phyloP scores from a whole-genome alignment of 1,284 basidiomycete species.

The Xanthoconium separans region DNA sequence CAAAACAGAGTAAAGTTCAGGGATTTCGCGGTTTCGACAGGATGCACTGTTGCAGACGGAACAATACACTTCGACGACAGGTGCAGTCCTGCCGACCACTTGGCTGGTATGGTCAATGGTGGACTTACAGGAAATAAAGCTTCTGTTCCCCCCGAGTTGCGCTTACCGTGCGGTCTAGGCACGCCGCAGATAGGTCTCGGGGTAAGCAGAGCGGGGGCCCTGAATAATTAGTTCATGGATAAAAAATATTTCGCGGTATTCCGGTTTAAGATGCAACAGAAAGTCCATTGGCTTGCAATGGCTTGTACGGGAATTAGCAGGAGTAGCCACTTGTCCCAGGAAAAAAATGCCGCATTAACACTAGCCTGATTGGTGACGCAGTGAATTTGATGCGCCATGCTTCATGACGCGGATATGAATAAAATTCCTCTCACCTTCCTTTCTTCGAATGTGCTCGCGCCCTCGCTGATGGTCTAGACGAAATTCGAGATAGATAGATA shows the following conservation, averaged over 20 bases:
- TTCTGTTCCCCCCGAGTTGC: slow-evolving; percentile 8
- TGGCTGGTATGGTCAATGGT: background rate
- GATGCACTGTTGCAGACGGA: slow-evolving; percentile 7
- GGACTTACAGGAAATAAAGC: background rate
- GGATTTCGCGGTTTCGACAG: slow-evolving; percentile 14
- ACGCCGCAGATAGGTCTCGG: background rate
- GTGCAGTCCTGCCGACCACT: background rate
- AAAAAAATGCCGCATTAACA: slow-evolving; percentile 12
- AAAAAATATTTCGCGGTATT: slow-evolving; percentile 11
- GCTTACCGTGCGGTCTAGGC: background rate
- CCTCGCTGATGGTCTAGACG: slow-evolving; percentile 6
- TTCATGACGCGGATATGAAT: slow-evolving; percentile 31
- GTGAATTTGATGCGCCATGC: slow-evolving; percentile 19
- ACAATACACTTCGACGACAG: background rate
- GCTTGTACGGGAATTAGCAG: slow-evolving; percentile 23
- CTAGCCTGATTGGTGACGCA: slow-evolving; percentile 3
- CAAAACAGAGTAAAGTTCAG: slow-evolving; percentile 19
- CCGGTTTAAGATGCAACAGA: slow-evolving; percentile 7
- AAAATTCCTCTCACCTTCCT: slow-evolving; percentile 5
- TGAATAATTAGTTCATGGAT: slow-evolving; percentile 7
- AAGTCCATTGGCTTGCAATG: slow-evolving; percentile 6
- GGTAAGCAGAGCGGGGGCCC: slow-evolving; percentile 1
- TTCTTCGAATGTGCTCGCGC: slow-evolving; percentile 2
- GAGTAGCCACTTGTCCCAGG: slow-evolving; percentile 4
- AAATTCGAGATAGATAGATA: slow-evolving; percentile 7